Percentiles rank a stretch among this genome's conserved stretches.
phyloP scores from a whole-genome alignment of 345 rosid species.

The Brassica cretica region DNA sequence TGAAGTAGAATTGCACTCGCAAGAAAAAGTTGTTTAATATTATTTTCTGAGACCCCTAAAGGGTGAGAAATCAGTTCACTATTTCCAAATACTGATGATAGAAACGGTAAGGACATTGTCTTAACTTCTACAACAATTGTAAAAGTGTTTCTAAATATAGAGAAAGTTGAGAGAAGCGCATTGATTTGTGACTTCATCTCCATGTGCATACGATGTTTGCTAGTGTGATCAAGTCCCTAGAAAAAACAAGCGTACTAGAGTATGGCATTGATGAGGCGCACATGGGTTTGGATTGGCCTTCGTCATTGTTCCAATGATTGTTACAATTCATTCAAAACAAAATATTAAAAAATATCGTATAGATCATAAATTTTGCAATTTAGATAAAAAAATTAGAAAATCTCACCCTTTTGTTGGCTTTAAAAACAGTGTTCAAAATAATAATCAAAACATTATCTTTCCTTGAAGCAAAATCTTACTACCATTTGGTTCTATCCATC shows the following conservation, averaged over 20 bases:
- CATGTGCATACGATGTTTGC: slow-evolving; percentile 23
- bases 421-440: not conserved
- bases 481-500: slow-evolving; percentile 13
- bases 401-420: not conserved
- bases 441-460: not conserved
- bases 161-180: slow-evolving; percentile 10
- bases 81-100: not conserved
- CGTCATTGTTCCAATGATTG: not conserved
- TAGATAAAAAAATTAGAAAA: not conserved
- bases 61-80: not conserved
- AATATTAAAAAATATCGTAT: not conserved
- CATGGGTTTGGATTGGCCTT: slow-evolving; percentile 7
- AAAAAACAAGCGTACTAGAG: not conserved
- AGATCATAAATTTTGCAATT: not conserved
- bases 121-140: not conserved
- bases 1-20: not conserved
- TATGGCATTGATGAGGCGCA: not conserved
- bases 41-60: not conserved
- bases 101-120: not conserved
- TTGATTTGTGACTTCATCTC: not conserved
- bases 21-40: not conserved
- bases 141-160: not conserved
- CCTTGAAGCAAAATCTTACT: slow-evolving; percentile 21
- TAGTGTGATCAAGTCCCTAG: not conserved
- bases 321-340: not conserved